A percentile compares a stretch with the other conserved stretches of the same genome.
phyloP scores from a whole-genome alignment of 495 filamentous ascomycete species.

The Trichoderma virens region DNA sequence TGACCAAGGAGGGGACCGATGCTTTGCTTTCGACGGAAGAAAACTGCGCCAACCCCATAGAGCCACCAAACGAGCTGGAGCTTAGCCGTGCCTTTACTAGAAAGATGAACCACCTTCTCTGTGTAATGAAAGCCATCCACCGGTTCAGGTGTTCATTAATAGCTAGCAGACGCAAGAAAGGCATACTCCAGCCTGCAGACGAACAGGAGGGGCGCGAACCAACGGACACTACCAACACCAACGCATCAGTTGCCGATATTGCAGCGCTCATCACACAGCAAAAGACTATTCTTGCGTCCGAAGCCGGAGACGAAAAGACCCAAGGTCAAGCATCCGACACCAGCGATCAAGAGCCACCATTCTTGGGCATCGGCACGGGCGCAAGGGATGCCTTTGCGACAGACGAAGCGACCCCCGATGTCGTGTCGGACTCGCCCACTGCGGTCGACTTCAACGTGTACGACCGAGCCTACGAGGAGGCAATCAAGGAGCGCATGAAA shows the following conservation, averaged over 20 bases:
- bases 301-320: slow-evolving; percentile 9
- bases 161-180: slow-evolving; percentile 21
- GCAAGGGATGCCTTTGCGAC: slow-evolving; percentile 31
- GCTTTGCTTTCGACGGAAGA: slow-evolving; percentile 73
- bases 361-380: slow-evolving; percentile 67
- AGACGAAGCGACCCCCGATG: slow-evolving; percentile 22
- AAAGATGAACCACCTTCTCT: slow-evolving; percentile 74
- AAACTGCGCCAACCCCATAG: slow-evolving; percentile 74
- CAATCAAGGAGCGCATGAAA: slow-evolving; percentile 63
- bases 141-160: slow-evolving; percentile 60
- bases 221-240: not conserved
- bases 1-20: slow-evolving; percentile 75
- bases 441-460: slow-evolving; percentile 80
- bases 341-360: slow-evolving; percentile 51
- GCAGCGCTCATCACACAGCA: slow-evolving; percentile 31
- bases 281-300: slow-evolving; percentile 23
- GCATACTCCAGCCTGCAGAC: slow-evolving; percentile 12
- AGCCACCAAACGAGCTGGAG: slow-evolving; percentile 78
- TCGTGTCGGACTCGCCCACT: slow-evolving; percentile 75
- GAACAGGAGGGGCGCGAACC: slow-evolving; percentile 29
- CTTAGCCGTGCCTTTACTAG: slow-evolving; percentile 83
- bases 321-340: slow-evolving; percentile 63
- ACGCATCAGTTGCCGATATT: slow-evolving; percentile 13
- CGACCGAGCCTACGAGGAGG: slow-evolving; percentile 73
- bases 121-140: slow-evolving; percentile 85